Evolutionary conservation across 2,329 filamentous ascomycete species (phyloP).

Genomic region (Paracoccidioides lutzii): DNA sequence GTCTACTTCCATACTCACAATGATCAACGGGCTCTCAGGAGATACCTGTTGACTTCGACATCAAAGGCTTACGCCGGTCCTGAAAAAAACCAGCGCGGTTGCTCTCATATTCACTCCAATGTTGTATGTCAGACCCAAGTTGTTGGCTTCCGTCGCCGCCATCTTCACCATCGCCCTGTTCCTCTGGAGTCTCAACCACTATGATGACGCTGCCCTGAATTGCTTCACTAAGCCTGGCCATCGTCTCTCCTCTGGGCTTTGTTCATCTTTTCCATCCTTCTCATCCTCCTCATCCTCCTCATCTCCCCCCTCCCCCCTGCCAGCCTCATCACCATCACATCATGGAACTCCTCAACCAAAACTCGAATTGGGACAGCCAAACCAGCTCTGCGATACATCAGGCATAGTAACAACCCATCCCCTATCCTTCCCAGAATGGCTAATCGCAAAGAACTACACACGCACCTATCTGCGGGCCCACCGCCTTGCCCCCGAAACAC

Average conservation of each 20-base stretch:
- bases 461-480: slow-evolving; percentile 31
- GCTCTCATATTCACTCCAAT: slow-evolving; percentile 1
- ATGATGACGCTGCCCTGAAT: slow-evolving; percentile 24
- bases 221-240: slow-evolving; percentile 27
- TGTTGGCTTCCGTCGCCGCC: slow-evolving; percentile 26
- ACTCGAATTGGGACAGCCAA: slow-evolving; percentile 12
- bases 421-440: slow-evolving; percentile 29
- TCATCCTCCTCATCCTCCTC: neutral
- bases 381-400: slow-evolving; percentile 20
- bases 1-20: too few species aligned
- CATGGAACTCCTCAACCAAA: slow-evolving; percentile 13
- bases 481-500: slow-evolving; percentile 22
- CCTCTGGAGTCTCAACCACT: slow-evolving; percentile 30
- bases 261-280: slow-evolving; percentile 5
- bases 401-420: slow-evolving; percentile 24
- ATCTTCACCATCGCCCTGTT: slow-evolving; percentile 28
- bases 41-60: too few species aligned
- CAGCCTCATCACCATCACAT: neutral
- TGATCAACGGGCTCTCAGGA: too few species aligned
- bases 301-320: neutral
- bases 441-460: slow-evolving; percentile 33
- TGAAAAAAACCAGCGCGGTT: neutral
- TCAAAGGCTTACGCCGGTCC: too few species aligned
- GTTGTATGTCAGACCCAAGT: slow-evolving; percentile 25
- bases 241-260: slow-evolving; percentile 11